Evolutionary conservation across 306 rosid genomes (phyloP).

Genomic region (Castanea mollissima): DNA sequence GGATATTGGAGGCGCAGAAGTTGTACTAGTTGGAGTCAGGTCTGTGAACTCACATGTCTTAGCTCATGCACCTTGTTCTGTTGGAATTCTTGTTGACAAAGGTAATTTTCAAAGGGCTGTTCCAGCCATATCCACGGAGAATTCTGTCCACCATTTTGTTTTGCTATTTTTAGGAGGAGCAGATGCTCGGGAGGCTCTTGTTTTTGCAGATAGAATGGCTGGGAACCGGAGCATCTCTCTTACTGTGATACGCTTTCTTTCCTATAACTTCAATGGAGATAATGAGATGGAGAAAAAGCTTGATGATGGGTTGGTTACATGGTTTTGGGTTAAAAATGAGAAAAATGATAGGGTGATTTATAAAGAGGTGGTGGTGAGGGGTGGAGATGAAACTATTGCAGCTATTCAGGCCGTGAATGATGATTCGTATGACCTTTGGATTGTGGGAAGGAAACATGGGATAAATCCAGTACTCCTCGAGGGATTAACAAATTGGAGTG

Average conservation of each 20-base stretch:
- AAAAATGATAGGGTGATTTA: conserved; percentile 46
- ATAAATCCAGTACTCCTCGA: conserved; percentile 57
- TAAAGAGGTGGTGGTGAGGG: conserved; percentile 59
- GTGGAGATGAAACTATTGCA: conserved; percentile 62
- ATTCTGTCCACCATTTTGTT: neutral
- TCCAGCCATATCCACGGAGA: neutral
- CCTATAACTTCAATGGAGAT: conserved; percentile 44
- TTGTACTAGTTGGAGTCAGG: neutral
- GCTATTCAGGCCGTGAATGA: conserved; percentile 51
- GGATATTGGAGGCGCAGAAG: conserved; percentile 1
- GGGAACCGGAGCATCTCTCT: conserved; percentile 25
- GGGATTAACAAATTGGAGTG: conserved; percentile 64
- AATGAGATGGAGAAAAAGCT: conserved; percentile 72
- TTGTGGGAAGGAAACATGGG: conserved; percentile 76
- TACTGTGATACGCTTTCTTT: conserved; percentile 58
- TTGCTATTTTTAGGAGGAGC: conserved; percentile 75
- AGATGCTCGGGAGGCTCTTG: conserved; percentile 78
- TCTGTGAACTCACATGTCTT: conserved; percentile 39
- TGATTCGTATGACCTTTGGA: conserved; percentile 52
- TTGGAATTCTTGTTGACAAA: conserved; percentile 71
- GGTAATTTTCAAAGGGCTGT: conserved; percentile 7
- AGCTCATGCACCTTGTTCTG: conserved; percentile 68
- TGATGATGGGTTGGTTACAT: conserved; percentile 78
- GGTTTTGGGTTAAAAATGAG: conserved; percentile 92
- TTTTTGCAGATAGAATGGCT: conserved; percentile 61